phyloP scores from a whole-genome alignment of 352 stramenopile species.

The Globisporangium barbulae region DNA sequence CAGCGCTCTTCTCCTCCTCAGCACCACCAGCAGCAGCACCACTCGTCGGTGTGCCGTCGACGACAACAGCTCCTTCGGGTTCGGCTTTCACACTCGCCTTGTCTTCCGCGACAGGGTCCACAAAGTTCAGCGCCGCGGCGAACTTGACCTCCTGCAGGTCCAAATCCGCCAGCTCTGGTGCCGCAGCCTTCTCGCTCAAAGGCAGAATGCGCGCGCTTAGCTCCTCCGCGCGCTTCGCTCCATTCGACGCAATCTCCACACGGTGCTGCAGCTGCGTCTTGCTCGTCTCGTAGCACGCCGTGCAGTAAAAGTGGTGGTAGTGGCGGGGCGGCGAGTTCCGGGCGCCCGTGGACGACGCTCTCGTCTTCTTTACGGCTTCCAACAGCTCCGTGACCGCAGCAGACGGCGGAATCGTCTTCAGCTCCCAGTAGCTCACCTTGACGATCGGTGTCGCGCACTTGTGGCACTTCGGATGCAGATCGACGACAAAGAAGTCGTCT shows the following conservation, averaged over 20 bases:
- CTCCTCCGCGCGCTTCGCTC: constrained; percentile 62
- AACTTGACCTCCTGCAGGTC: constrained; percentile 86
- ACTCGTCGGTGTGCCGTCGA: neutral
- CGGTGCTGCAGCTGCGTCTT: constrained; percentile 76
- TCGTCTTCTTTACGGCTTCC: constrained; percentile 71
- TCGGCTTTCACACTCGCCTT: constrained; percentile 17
- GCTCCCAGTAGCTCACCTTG: constrained; percentile 81
- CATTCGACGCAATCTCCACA: constrained; percentile 62
- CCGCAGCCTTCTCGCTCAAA: constrained; percentile 54
- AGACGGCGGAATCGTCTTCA: constrained; percentile 65
- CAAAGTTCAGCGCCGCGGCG: constrained; percentile 48
- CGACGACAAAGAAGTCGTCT: constrained; percentile 98
- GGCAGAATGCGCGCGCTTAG: constrained; percentile 59
- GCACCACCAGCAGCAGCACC: neutral
- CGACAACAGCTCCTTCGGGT: constrained; percentile 11
- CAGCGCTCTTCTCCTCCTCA: constrained; percentile 16
- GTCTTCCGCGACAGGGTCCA: constrained; percentile 36
- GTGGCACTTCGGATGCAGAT: constrained; percentile 89
- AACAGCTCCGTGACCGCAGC: constrained; percentile 76
- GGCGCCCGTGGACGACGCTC: constrained; percentile 54
- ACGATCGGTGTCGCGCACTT: constrained; percentile 86
- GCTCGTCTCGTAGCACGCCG: constrained; percentile 60
- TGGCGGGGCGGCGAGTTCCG: constrained; percentile 69
- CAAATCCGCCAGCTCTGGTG: constrained; percentile 60
- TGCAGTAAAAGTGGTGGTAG: constrained; percentile 84